Conservation (phyloP, 495 filamentous ascomycete genomes). For the Echria macrotheca region DNA sequence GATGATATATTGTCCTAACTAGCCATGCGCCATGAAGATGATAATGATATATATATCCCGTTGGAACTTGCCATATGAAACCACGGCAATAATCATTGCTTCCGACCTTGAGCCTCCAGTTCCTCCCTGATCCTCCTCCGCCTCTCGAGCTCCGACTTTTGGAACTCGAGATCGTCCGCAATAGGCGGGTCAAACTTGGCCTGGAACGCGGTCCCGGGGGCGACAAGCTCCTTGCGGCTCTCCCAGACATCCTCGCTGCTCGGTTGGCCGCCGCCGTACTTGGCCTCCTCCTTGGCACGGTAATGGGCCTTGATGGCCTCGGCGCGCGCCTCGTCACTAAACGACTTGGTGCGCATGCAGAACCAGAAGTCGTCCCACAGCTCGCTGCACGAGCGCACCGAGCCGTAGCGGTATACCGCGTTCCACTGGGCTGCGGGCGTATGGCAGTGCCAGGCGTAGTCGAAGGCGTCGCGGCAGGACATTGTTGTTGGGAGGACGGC, state of each 20-base stretch:
- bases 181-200: constrained; percentile 47
- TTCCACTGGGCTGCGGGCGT: constrained; percentile 82
- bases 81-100: constrained; percentile 10
- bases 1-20: no score
- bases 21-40: no score
- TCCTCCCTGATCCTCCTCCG: constrained; percentile 33
- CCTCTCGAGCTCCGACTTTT: constrained; percentile 48
- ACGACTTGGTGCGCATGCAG: constrained; percentile 77
- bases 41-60: no score
- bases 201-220: constrained; percentile 37
- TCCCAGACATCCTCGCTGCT: constrained; percentile 94
- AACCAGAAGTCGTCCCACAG: constrained; percentile 91
- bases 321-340: constrained; percentile 44
- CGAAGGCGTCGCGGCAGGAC: constrained; percentile 87
- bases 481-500: constrained; percentile 71
- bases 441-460: constrained; percentile 92
- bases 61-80: no score
- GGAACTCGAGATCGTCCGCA: constrained; percentile 55
- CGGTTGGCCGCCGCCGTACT: constrained; percentile 59
- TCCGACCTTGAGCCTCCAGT: constrained; percentile 16
- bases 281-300: constrained; percentile 58
- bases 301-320: constrained; percentile 65
- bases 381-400: constrained; percentile 64
- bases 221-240: constrained; percentile 49
- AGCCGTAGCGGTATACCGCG: constrained; percentile 76